These are phyloP conservation scores for Crithidia acanthocephali DNA, from an alignment of 208 protist genomes.

Conservation along the genomic window DNA sequence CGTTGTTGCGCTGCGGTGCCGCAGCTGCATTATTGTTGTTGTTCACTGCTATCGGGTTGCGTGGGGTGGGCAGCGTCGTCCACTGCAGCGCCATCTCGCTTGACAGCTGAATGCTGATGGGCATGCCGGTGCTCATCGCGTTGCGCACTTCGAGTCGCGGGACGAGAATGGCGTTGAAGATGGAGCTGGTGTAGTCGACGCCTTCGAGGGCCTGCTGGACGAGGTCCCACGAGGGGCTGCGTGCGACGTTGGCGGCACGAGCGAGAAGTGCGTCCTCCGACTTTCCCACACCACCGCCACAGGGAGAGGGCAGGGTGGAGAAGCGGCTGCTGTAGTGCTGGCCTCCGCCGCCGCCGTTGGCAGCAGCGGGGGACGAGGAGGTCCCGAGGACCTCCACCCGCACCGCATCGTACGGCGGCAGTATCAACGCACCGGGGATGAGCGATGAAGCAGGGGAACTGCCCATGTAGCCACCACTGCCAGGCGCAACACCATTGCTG, in stretches of 20 bases:
- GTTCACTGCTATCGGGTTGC: neutral
- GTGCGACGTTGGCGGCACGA: constrained; percentile 7
- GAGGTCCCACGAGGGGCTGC: constrained; percentile 55
- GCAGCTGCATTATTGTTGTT: neutral
- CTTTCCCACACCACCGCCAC: neutral
- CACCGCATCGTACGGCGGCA: constrained; percentile 66
- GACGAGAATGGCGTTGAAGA: constrained; percentile 73
- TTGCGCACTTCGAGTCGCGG: constrained; percentile 57
- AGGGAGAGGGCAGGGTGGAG: constrained; percentile 1
- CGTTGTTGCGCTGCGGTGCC: constrained; percentile 13
- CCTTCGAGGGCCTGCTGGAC: constrained; percentile 64
- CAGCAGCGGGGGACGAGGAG: constrained; percentile 9
- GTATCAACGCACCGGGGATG: neutral
- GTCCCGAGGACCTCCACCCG: constrained; percentile 53
- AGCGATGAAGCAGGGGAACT: neutral
- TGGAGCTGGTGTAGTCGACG: constrained; percentile 57
- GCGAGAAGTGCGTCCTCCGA: neutral
- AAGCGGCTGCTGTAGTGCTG: neutral
- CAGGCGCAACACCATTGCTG: neutral
- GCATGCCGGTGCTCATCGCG: constrained; percentile 51
- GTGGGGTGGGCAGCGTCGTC: constrained; percentile 31
- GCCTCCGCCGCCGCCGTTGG: neutral
- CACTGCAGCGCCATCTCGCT: constrained; percentile 41
- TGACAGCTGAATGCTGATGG: constrained; percentile 40
- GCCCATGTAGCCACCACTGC: neutral